Evolutionary conservation across 805 yeast genomes (phyloP).

Genomic region (Hanseniaspora meyeri): DNA sequence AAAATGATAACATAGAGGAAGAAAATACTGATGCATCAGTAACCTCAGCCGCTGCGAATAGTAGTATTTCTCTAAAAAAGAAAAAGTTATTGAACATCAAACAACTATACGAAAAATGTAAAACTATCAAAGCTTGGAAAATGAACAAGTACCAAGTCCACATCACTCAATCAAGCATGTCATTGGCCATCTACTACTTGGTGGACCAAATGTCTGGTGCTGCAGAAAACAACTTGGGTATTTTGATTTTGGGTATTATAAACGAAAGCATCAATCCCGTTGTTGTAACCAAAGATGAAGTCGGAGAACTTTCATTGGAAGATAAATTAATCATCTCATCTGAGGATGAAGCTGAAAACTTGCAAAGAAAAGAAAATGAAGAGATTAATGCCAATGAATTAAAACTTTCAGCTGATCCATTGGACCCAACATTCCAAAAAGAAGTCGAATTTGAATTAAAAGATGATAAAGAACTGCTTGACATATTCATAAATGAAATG

Average conservation of each 20-base stretch:
- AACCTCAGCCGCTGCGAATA: not conserved
- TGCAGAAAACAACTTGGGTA: constrained; percentile 20
- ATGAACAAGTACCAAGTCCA: constrained; percentile 12
- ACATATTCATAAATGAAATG: constrained; percentile 13
- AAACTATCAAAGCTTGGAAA: constrained; percentile 2
- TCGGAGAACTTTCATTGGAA: constrained; percentile 18
- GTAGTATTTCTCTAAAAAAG: constrained; percentile 5
- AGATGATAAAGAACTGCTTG: constrained; percentile 52
- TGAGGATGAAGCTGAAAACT: constrained; percentile 12
- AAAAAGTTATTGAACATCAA: constrained; percentile 1
- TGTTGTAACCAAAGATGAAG: constrained; percentile 28
- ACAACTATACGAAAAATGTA: constrained; percentile 5
- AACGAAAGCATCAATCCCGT: constrained; percentile 63
- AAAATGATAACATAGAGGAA: constrained; percentile 23
- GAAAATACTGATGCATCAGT: constrained; percentile 23
- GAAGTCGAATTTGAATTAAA: constrained; percentile 78
- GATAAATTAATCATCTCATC: constrained; percentile 10
- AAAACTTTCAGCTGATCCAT: constrained; percentile 70
- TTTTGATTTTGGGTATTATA: constrained; percentile 68
- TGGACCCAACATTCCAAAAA: constrained; percentile 70
- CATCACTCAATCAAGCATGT: constrained; percentile 4
- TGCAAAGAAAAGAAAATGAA: constrained; percentile 33
- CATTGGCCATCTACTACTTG: constrained; percentile 5
- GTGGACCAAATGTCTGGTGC: constrained; percentile 11
- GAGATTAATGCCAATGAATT: constrained; percentile 60